Evolutionary conservation across 306 rosid species (phyloP).

Genomic region (Vigna trinervia): DNA sequence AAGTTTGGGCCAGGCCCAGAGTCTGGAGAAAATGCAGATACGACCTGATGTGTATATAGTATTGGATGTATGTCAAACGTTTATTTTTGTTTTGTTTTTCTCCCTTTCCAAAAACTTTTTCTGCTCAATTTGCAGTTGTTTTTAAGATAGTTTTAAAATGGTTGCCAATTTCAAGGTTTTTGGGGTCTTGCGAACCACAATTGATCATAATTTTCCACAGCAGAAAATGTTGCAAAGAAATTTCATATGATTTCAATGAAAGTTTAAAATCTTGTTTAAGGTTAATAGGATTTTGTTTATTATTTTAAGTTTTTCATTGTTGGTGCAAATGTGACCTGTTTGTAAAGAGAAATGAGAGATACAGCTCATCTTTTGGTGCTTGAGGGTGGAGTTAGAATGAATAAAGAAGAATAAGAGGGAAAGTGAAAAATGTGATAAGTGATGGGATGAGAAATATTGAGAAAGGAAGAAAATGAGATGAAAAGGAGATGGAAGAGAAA

Average conservation of each 20-base stretch:
- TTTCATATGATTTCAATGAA: neutral
- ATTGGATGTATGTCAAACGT: slow-evolving; percentile 71
- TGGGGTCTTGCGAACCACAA: neutral
- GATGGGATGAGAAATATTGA: neutral
- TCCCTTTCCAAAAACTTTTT: neutral
- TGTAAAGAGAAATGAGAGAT: neutral
- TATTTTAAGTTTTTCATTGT: slow-evolving; percentile 1
- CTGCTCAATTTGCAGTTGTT: slow-evolving; percentile 2
- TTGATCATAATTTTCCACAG: neutral
- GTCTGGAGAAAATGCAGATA: slow-evolving; percentile 75
- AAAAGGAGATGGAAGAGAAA: neutral
- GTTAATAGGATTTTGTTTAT: neutral
- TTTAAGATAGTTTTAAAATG: neutral
- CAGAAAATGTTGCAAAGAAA: neutral
- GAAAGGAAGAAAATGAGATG: neutral
- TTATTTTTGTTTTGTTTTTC: neutral
- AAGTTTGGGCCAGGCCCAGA: slow-evolving; percentile 74
- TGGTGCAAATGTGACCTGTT: slow-evolving; percentile 15
- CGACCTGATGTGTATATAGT: slow-evolving; percentile 79
- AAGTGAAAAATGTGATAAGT: neutral
- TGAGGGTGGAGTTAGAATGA: neutral
- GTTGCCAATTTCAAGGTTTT: neutral
- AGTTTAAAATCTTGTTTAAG: neutral
- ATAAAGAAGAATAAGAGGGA: neutral
- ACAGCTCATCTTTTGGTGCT: neutral